Evolutionary conservation across 148 eudicot species (phyloP).

Genomic region (Euryodendron excelsum): DNA sequence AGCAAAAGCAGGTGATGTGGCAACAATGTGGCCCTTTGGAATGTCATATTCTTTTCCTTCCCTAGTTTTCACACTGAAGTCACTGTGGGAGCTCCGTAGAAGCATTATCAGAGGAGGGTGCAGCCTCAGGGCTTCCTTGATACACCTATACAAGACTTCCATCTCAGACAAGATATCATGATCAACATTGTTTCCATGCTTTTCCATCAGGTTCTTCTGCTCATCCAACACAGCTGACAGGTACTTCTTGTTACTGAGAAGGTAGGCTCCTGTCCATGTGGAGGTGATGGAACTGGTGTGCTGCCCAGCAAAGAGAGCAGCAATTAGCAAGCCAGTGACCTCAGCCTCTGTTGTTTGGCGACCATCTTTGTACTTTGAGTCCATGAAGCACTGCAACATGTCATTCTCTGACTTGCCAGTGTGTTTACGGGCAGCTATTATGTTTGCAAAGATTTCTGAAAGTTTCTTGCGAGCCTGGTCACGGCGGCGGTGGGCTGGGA

Average conservation of each 20-base stretch:
- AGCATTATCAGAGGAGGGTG: slow-evolving; percentile 95
- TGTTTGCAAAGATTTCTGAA: slow-evolving; percentile 57
- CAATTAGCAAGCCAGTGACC: slow-evolving; percentile 90
- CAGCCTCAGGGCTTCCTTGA: slow-evolving; percentile 94
- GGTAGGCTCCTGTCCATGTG: slow-evolving; percentile 93
- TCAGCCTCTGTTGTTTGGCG: slow-evolving; percentile 76
- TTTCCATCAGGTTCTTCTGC: slow-evolving; percentile 54
- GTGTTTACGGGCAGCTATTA: slow-evolving; percentile 64
- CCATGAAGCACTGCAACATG: slow-evolving; percentile 88
- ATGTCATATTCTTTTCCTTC: slow-evolving; percentile 93
- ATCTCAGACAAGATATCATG: slow-evolving; percentile 85
- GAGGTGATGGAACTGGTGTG: slow-evolving; percentile 97
- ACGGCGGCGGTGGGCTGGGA: slow-evolving; percentile 84
- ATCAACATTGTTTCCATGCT: slow-evolving; percentile 70
- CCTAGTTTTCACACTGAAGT: slow-evolving; percentile 71
- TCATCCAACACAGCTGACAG: slow-evolving; percentile 58
- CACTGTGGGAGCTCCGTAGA: slow-evolving; percentile 73
- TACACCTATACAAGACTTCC: slow-evolving; percentile 75
- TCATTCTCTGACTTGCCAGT: slow-evolving; percentile 70
- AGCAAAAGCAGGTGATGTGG: slow-evolving; percentile 95
- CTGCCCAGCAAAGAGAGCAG: slow-evolving; percentile 95
- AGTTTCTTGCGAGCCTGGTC: slow-evolving; percentile 85
- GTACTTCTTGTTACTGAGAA: slow-evolving; percentile 51
- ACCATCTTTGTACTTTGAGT: slow-evolving; percentile 93
- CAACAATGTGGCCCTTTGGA: slow-evolving; percentile 95